Percentiles rank a stretch among this genome's conserved stretches.
Conservation (phyloP, 371 early-diverging fungal genomes). For the Mortierella sp. region DNA sequence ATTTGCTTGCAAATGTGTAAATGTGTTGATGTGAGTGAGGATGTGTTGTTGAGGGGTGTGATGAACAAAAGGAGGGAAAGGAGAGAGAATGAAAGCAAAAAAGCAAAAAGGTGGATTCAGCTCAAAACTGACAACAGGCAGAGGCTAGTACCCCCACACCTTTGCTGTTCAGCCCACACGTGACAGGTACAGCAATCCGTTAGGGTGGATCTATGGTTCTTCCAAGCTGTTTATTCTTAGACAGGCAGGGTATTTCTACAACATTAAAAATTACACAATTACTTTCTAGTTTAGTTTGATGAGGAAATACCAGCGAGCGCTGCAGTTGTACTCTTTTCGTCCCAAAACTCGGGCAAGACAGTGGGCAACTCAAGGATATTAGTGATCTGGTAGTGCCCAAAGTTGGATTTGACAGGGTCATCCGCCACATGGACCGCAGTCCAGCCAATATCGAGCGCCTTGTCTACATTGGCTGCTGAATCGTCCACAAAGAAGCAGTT, state of each 20-base stretch:
- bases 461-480: conserved; percentile 74
- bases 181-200: not conserved
- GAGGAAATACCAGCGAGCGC: conserved; percentile 6
- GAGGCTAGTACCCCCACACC: not conserved
- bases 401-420: conserved; percentile 60
- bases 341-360: conserved; percentile 73
- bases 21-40: not conserved
- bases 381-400: conserved; percentile 71
- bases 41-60: not conserved
- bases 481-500: conserved; percentile 87
- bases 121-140: not conserved
- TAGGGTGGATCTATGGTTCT: not conserved
- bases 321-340: conserved; percentile 1
- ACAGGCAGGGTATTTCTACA: not conserved
- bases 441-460: conserved; percentile 80
- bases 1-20: conserved; percentile 13
- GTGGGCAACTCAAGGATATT: conserved; percentile 73
- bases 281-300: not conserved
- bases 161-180: not conserved
- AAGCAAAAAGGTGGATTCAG: not conserved
- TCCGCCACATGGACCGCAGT: conserved; percentile 76
- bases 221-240: not conserved
- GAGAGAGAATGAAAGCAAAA: not conserved
- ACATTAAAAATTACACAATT: not conserved
- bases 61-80: not conserved